phyloP scores from a whole-genome alignment of 2,329 filamentous ascomycete species.

The Exophiala alcalophila region DNA sequence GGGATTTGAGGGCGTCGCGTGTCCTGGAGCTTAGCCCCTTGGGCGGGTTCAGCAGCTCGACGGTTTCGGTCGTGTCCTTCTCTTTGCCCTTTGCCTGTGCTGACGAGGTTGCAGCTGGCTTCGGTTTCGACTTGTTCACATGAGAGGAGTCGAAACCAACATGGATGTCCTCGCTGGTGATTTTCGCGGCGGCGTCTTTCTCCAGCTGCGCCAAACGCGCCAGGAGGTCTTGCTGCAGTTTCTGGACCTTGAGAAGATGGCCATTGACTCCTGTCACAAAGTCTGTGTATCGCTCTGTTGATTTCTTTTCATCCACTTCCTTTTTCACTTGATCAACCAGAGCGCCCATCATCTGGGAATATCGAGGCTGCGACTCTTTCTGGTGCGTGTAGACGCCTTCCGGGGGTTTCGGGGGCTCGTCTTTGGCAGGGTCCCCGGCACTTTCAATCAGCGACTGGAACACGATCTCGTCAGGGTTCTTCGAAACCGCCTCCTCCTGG shows the following conservation, averaged over 20 bases:
- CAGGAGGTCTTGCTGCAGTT: conserved; percentile 71
- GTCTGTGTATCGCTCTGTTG: conserved; percentile 64
- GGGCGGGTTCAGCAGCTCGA: conserved; percentile 70
- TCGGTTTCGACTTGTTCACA: conserved; percentile 60
- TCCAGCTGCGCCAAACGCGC: conserved; percentile 76
- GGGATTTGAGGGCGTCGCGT: conserved; percentile 36
- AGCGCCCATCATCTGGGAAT: conserved; percentile 98
- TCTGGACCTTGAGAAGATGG: conserved; percentile 74
- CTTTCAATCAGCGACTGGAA: conserved; percentile 88
- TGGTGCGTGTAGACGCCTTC: conserved; percentile 74
- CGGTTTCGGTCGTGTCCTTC: conserved; percentile 35
- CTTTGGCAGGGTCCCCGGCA: conserved; percentile 65
- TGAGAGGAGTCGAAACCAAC: conserved; percentile 88
- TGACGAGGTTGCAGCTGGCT: conserved; percentile 41
- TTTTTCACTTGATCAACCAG: conserved; percentile 91
- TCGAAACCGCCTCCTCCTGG: conserved; percentile 62
- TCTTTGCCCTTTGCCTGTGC: conserved; percentile 21
- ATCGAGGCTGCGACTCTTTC: conserved; percentile 69
- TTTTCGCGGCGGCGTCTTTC: conserved; percentile 80
- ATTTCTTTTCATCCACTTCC: conserved; percentile 72
- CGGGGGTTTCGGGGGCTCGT: conserved; percentile 72
- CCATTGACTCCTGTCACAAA: conserved; percentile 75
- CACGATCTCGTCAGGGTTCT: conserved; percentile 73
- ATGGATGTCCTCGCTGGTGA: conserved; percentile 86
- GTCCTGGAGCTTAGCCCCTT: conserved; percentile 30